Evolutionary conservation across 2,329 filamentous ascomycete genomes (phyloP).

Genomic region (Blastomyces gilchristii): DNA sequence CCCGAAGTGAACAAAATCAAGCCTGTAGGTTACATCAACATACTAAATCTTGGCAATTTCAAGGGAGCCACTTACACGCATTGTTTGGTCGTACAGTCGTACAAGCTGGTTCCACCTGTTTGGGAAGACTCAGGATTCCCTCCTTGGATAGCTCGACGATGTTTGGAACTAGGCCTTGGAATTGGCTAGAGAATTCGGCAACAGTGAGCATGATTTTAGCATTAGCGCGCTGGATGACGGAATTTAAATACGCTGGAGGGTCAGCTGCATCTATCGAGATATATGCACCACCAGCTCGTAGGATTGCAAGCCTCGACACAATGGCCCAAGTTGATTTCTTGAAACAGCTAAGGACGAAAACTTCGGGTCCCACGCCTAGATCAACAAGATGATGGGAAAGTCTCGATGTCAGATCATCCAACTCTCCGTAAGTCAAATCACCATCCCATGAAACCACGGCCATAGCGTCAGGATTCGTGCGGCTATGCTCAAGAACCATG

Average conservation of each 20-base stretch:
- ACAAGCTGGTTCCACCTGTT: slow-evolving; percentile 1
- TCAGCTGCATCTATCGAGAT: slow-evolving; percentile 6
- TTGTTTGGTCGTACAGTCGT: slow-evolving; percentile 5
- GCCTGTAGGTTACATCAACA: slow-evolving; percentile 6
- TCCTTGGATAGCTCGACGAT: slow-evolving; percentile 6
- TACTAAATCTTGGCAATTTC: neutral
- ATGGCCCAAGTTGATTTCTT: slow-evolving; percentile 13
- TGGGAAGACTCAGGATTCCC: slow-evolving; percentile 4
- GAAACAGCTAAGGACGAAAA: slow-evolving; percentile 9
- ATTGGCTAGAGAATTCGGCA: neutral
- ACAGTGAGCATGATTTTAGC: slow-evolving; percentile 5
- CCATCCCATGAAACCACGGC: slow-evolving; percentile 8
- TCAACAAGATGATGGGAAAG: slow-evolving; percentile 4
- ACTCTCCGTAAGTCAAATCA: slow-evolving; percentile 6
- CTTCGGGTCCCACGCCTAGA: slow-evolving; percentile 4
- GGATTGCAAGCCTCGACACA: slow-evolving; percentile 1
- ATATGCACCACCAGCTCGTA: slow-evolving; percentile 5
- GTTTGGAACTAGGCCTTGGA: slow-evolving; percentile 3
- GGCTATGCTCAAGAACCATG: slow-evolving; percentile 2
- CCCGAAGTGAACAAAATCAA: slow-evolving; percentile 7
- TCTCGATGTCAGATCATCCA: slow-evolving; percentile 5
- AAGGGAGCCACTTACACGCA: neutral
- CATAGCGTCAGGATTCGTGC: slow-evolving; percentile 3
- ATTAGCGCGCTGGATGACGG: neutral
- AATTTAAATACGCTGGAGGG: slow-evolving; percentile 3